Conservation (phyloP, 2,329 filamentous ascomycete species). For the Pezicula rhizophila region DNA sequence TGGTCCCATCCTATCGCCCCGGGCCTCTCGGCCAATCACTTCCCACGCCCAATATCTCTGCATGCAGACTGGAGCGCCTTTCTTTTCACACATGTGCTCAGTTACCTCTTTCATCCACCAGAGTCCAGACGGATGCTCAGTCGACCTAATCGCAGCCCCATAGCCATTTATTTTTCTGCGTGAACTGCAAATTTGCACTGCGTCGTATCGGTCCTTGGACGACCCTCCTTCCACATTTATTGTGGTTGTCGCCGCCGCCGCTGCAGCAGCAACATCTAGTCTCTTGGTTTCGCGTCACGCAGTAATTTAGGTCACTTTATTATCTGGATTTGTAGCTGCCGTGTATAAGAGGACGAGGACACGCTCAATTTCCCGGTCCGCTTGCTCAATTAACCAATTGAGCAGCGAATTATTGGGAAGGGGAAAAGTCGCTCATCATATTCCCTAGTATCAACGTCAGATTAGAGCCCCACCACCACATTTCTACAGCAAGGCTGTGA, state of each 20-base stretch:
- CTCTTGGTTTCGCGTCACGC: too few species aligned
- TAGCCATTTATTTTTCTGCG: background rate
- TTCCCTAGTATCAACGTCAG: background rate
- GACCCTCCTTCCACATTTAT: too few species aligned
- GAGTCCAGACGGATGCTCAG: background rate
- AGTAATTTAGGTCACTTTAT: too few species aligned
- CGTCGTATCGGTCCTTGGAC: background rate
- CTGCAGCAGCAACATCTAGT: too few species aligned
- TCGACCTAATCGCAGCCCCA: background rate
- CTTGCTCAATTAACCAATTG: too few species aligned
- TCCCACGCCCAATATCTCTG: background rate
- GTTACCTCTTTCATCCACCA: background rate
- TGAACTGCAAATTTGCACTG: background rate
- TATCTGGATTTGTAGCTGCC: too few species aligned
- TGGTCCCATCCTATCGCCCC: background rate
- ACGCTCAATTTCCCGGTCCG: too few species aligned
- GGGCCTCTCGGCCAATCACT: background rate
- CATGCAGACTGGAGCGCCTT: background rate
- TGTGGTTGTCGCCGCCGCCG: too few species aligned
- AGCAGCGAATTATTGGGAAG: too few species aligned
- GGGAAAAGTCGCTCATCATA: background rate
- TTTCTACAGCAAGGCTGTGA: background rate
- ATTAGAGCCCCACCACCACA: background rate
- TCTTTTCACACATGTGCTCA: background rate
- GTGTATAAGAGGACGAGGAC: too few species aligned